These are phyloP conservation scores for Hymenoscyphus infarciens DNA, from an alignment of 2,329 filamentous ascomycete genomes.

Conservation along the genomic window DNA sequence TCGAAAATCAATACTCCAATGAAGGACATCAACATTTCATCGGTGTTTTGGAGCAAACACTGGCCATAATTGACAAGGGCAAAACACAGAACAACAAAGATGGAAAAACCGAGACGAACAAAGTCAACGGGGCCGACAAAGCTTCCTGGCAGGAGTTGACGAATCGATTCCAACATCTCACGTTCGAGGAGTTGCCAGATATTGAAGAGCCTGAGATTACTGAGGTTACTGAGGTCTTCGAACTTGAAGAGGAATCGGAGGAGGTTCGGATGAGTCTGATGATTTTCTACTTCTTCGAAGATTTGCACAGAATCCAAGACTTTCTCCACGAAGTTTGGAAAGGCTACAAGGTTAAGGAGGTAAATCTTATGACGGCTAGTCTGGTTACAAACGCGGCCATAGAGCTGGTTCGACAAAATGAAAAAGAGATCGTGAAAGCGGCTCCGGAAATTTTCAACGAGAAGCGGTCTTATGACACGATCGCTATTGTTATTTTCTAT, in stretches of 20 bases:
- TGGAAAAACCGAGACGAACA: no score
- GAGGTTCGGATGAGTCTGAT: constrained; percentile 1
- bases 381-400: constrained; percentile 26
- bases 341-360: constrained; percentile 1
- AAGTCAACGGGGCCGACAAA: not conserved
- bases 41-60: constrained; percentile 4
- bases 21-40: constrained; percentile 12
- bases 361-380: constrained; percentile 22
- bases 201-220: not conserved
- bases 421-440: not conserved
- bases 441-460: not conserved
- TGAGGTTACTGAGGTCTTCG: not conserved
- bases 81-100: not conserved
- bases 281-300: constrained; percentile 13
- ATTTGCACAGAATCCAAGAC: constrained; percentile 11
- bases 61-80: not conserved
- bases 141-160: constrained; percentile 3
- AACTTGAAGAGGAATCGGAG: constrained; percentile 3
- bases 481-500: constrained; percentile 7
- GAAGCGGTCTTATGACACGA: constrained; percentile 5
- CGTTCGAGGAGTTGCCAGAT: constrained; percentile 6
- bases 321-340: constrained; percentile 10
- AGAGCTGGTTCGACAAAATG: constrained; percentile 8
- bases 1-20: constrained; percentile 6
- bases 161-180: constrained; percentile 8